Evolutionary conservation across 495 filamentous ascomycete genomes (phyloP), one percentile per base, ranked within the genome.

Genomic region (Podospora anserina): DNA sequence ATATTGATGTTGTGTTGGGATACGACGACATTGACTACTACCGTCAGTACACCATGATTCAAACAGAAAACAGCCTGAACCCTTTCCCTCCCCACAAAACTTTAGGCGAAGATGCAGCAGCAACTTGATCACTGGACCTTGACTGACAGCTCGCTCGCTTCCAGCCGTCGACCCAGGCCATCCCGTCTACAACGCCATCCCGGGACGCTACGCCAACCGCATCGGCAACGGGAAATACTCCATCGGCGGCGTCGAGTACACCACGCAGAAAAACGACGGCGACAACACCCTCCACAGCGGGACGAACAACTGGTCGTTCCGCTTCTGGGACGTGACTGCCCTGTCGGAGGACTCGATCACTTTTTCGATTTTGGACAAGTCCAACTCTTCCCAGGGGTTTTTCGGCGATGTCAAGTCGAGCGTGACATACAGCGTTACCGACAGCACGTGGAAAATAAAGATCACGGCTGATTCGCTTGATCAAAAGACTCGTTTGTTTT

Each of bases 361-460:
- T 44, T 96, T 96, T 79, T 85, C 85, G 57, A 82, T 96, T 69
- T 78, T 86, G 19, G 92, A 96, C 76, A 78, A 78, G 55, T 79
- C 76, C 70, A 83, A 88, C 75, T 91, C 86, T 23, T 88, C 86
- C 4, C 77, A 88, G 73, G 87, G 89, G 44, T 92, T 96, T 82
- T 88, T 90, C 3, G 92, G 92, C 32, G 81, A 86, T 32, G 88
- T 96, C 59, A 78, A 91, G 70, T 87, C 85, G 44, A 87, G 88
- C 72, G 88, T 92, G 65, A 93, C 89, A 2, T 95, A 91, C 79
- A 91, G 85, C 61, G 75, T 87, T 32, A 71, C 64, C 13, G 73
- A 74, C 49, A 79, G 79, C 72, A 81, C 79, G 60, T 87, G 84
- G 86, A 79, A 79, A 1, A 83, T 87, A 71, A 80, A 81, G 76